These are phyloP conservation scores for Pseudozyma hubeiensis DNA, from an alignment of 1,284 basidiomycete genomes.

Conservation along the genomic window DNA sequence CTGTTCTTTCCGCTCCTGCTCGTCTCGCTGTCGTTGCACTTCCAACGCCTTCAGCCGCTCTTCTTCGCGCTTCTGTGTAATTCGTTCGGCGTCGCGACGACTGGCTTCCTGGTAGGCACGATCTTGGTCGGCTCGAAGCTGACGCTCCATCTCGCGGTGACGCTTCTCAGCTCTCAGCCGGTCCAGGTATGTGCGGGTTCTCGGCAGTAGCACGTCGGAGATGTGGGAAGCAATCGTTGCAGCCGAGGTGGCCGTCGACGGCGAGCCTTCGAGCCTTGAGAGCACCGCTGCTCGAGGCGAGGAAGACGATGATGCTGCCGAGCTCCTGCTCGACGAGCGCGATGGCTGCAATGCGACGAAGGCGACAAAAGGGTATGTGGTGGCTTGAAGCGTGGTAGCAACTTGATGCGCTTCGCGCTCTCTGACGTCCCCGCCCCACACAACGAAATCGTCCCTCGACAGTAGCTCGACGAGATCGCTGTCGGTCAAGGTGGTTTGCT, in stretches of 20 bases:
- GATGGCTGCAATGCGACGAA: constrained; percentile 86
- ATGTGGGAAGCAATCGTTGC: constrained; percentile 50
- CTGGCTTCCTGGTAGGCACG: constrained; percentile 58
- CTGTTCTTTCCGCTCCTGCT: constrained; percentile 22
- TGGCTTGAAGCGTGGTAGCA: constrained; percentile 84
- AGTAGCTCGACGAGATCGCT: constrained; percentile 77
- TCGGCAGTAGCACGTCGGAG: constrained; percentile 55
- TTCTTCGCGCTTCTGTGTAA: constrained; percentile 46
- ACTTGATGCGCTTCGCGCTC: constrained; percentile 86
- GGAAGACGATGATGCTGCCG: constrained; percentile 13
- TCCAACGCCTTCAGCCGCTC: constrained; percentile 29
- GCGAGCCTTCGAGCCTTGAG: constrained; percentile 57
- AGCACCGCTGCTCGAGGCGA: constrained; percentile 55
- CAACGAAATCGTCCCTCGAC: constrained; percentile 78
- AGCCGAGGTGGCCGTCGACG: constrained; percentile 47
- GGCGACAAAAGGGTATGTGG: constrained; percentile 90
- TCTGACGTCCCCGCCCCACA: constrained; percentile 87
- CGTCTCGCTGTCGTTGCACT: constrained; percentile 24
- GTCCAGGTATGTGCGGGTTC: constrained; percentile 51
- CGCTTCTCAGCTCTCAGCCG: constrained; percentile 50
- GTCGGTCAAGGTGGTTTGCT: constrained; percentile 83
- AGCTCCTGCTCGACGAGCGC: constrained; percentile 35
- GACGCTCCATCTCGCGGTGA: constrained; percentile 52
- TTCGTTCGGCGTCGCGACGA: constrained; percentile 48
- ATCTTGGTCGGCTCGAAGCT: constrained; percentile 59